Evolutionary conservation across 108 stramenopile species (phyloP), one percentile per base, ranked within the genome.

Genomic region (Stephanodiscus minutulus): DNA sequence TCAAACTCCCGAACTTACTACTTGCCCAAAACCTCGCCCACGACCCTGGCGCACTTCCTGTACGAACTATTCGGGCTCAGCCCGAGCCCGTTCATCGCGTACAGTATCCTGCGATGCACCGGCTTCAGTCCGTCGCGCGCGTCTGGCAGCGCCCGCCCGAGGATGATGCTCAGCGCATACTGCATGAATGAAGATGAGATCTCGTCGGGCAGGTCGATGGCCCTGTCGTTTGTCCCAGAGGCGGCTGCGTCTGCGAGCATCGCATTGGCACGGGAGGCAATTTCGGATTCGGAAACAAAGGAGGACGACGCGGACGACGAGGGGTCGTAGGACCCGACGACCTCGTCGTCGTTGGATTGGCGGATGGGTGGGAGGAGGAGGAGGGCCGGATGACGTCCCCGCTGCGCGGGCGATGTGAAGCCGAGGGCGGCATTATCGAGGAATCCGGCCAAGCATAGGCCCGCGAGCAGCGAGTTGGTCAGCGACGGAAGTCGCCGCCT

Each of bases 31-130:
- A 97, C 97, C 84, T 98, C 98, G 8, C 98, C 98, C 17, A 98
- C 98, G 29, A 98, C 97, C 54, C 98, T 88, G 25, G 97, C 98
- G 71, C 96, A 98, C 78, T 98, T 98, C n/a, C 98, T 85, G 83
- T 96, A 92, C n/a, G 79, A 54, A 10, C 74, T 65, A 13, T 31
- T 82, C 1, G 97, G 94, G 41, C 31, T 61, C 48, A 98, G 82
- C 22, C 82, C 81, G 41, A 98, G 74, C 44, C 88, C 92, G 74
- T 87, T 76, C 98, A 98, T 98, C 46, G 96, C 92, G 80, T 91
- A 98, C 44, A 98, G 76, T 64, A 98, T 97, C 43, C 98, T 87
- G 21, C 98, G 83, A 83, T 98, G 98, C 6, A 98, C 98, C 17
- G 98, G 98, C 71, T 98, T 98, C 59, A 98, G 44, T 53, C 98